Conservation (phyloP, 192 early-diverging fungal genomes). For the Jimgerdemannia lactiflua region DNA sequence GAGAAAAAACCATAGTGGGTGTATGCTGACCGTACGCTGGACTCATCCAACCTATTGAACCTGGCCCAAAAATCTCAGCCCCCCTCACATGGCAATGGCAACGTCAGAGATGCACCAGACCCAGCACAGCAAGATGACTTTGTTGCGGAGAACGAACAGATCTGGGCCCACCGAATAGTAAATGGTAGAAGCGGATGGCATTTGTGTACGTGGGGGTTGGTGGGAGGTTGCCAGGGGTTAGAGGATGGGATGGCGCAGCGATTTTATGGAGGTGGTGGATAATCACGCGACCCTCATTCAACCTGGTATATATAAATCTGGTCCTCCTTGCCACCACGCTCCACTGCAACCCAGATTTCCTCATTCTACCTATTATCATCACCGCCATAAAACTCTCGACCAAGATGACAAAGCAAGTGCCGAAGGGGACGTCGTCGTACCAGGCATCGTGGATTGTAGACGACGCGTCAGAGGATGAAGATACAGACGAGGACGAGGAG, state of each 20-base stretch:
- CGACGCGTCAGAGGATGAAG: slow-evolving; percentile 65
- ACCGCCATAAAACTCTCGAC: slow-evolving; percentile 5
- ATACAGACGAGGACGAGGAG: slow-evolving; percentile 50
- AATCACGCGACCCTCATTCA: background rate
- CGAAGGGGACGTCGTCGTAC: slow-evolving; percentile 95
- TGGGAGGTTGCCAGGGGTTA: too few relatives aligned
- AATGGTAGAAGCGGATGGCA: slow-evolving; percentile 73
- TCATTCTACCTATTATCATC: too few relatives aligned
- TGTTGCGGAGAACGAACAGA: slow-evolving; percentile 90
- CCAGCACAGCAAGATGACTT: slow-evolving; percentile 76
- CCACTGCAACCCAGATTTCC: too few relatives aligned
- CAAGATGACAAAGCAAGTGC: slow-evolving; percentile 66
- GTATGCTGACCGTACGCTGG: too few relatives aligned
- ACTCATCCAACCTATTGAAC: too few relatives aligned
- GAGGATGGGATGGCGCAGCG: too few relatives aligned
- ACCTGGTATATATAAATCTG: too few relatives aligned
- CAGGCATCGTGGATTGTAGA: slow-evolving; percentile 99
- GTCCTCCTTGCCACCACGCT: too few relatives aligned
- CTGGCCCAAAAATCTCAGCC: slow-evolving; percentile 14
- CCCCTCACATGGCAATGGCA: background rate
- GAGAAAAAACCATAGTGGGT: too few relatives aligned
- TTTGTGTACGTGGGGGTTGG: background rate
- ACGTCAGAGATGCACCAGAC: slow-evolving; percentile 48
- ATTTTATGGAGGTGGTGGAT: too few relatives aligned
- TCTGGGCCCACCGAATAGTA: slow-evolving; percentile 99